Evolutionary conservation across 495 filamentous ascomycete genomes (phyloP), one percentile per base, ranked within the genome.

Genomic region (Choiromyces venosus): DNA sequence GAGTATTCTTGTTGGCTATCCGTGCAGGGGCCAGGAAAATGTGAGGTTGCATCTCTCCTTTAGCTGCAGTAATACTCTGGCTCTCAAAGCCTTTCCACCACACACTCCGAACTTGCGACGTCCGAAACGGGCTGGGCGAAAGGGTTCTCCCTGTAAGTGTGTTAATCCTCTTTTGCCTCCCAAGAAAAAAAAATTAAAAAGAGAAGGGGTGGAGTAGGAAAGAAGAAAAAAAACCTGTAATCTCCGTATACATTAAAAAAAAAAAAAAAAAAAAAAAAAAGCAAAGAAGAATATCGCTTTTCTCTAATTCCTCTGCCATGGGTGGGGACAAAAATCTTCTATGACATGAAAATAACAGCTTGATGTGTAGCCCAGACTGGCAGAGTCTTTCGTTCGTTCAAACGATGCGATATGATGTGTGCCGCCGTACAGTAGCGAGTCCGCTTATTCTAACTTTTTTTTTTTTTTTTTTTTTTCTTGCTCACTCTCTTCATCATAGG

Each of bases 11-110:
- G 75, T 70, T 77, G 75, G 74, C 69, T 72, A 69, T 69, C 66
- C 66, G 71, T 69, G 66, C 75, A 77, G 74, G 75, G 75, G 71
- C 29, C 70, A 75, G 61, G 71, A 70, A 69, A 52, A 77, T 77
- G 67, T 68, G 68, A 72, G 52, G 33, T 46, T 75, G 74, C 71
- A 74, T 37, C 72, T 73, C 42, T 5, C 10, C 9, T 25, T 12
- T 6, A 4, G 25, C 44, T 18, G 40, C 69, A 71, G 75, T 42
- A n/a, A n/a, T n/a, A 42, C 73, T 76, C 65, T 73, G 75, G 69
- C 73, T 77, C 73, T 77, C 75, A 73, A 77, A 77, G 33, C 65
- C 73, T 71, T 67, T 74, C 66, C 52, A 61, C 52, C 25, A 61
- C 25, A 46, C 42, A 61, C 12, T n/a, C 12, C 52, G 52, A 61